These are phyloP conservation scores for Pinus albicaulis DNA, from an alignment of 75 land plant species.

Conservation along the genomic window DNA sequence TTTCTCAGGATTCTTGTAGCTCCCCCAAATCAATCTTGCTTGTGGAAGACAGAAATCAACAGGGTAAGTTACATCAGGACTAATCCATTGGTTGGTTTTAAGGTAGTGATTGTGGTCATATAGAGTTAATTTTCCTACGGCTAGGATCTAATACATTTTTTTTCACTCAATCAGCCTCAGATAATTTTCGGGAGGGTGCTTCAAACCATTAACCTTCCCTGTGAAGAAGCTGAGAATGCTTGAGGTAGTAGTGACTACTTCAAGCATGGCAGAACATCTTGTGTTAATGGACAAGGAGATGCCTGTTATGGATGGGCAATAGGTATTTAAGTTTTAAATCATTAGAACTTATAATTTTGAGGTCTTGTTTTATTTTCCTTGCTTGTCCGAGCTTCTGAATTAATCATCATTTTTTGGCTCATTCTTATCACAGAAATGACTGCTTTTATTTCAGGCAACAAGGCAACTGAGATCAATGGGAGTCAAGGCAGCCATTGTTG, in stretches of 20 bases:
- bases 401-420: not conserved
- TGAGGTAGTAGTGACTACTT: conserved; percentile 44
- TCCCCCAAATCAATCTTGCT: conserved; percentile 23
- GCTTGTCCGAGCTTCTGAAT: not conserved
- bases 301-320: conserved; percentile 76
- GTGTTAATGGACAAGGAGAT: conserved; percentile 68
- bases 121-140: too few species aligned
- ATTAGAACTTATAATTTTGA: not conserved
- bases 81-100: not conserved
- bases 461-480: conserved; percentile 47
- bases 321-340: conserved; percentile 17
- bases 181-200: conserved; percentile 47
- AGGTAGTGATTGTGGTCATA: not conserved
- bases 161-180: conserved; percentile 9
- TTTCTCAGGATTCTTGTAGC: not conserved
- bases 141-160: not conserved
- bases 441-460: conserved; percentile 34
- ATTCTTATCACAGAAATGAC: not conserved
- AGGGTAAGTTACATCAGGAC: conserved; percentile 22
- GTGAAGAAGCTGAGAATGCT: conserved; percentile 68
- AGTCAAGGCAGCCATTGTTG: conserved; percentile 61
- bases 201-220: conserved; percentile 36
- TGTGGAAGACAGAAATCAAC: conserved; percentile 40
- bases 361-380: not conserved
- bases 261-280: conserved; percentile 41